These are phyloP conservation scores for Fonsecaea nubica DNA, from an alignment of 2,329 filamentous ascomycete species.

Conservation along the genomic window DNA sequence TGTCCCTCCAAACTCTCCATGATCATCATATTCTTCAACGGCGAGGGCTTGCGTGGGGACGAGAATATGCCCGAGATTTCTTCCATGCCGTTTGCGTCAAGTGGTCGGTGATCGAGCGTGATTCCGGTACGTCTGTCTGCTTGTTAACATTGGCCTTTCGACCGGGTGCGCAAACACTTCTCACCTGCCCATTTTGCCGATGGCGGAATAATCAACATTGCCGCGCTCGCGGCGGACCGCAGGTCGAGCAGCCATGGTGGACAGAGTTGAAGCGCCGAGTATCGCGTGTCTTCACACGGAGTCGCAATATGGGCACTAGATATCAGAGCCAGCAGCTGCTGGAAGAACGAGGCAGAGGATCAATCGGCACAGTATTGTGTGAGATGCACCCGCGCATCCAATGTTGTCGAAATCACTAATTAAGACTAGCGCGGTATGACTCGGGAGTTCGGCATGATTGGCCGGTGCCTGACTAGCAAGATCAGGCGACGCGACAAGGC, in stretches of 20 bases:
- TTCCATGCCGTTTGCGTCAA: conserved; percentile 92
- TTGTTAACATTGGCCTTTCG: conserved; percentile 30
- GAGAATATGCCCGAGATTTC: conserved; percentile 87
- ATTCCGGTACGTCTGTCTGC: conserved; percentile 82
- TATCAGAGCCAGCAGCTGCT: background rate
- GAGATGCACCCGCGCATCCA: background rate
- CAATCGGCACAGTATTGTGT: background rate
- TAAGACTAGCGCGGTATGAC: conserved; percentile 4
- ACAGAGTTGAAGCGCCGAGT: background rate
- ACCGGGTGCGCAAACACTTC: background rate
- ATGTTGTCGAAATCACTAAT: conserved; percentile 19
- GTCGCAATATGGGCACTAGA: background rate
- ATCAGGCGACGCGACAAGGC: background rate
- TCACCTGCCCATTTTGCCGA: conserved; percentile 56
- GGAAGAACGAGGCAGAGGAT: background rate
- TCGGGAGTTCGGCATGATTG: background rate
- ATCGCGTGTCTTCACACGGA: background rate
- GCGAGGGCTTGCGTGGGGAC: conserved; percentile 73
- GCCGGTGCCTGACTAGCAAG: background rate
- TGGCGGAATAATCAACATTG: conserved; percentile 54
- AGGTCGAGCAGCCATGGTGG: conserved; percentile 33
- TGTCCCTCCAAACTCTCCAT: conserved; percentile 43
- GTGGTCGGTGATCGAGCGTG: conserved; percentile 76
- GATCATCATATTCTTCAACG: conserved; percentile 41
- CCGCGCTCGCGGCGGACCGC: conserved; percentile 49